phyloP scores from a whole-genome alignment of 257 asterid genomes.

The Solanum lycopersicoides region DNA sequence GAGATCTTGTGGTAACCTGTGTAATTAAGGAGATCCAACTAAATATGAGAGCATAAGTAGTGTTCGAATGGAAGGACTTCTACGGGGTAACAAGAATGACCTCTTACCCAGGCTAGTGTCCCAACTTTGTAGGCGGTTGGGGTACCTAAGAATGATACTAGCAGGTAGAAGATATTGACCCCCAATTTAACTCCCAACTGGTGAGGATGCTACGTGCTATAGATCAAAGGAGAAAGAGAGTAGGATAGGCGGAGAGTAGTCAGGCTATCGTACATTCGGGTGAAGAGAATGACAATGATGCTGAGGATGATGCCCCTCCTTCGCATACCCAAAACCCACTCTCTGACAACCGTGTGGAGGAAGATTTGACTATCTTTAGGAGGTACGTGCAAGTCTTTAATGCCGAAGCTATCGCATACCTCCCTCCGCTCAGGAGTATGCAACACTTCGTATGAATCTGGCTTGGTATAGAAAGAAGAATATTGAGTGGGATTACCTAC shows the following conservation, averaged over 20 bases:
- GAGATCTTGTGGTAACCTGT: not conserved
- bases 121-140: not conserved
- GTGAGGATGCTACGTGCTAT: not conserved
- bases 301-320: not conserved
- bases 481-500: not conserved
- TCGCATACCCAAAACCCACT: not conserved
- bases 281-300: not conserved
- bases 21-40: not conserved
- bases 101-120: not conserved
- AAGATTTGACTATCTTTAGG: not conserved
- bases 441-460: not conserved
- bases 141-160: not conserved
- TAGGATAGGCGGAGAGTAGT: no score
- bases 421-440: not conserved
- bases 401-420: no score
- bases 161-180: not conserved
- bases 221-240: no score
- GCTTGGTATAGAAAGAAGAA: not conserved
- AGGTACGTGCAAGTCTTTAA: accelerated
- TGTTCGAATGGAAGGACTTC: not conserved
- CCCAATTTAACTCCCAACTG: not conserved
- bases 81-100: not conserved
- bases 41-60: not conserved
- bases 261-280: not conserved
- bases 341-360: not conserved